Evolutionary conservation across 495 filamentous ascomycete species (phyloP), one percentile per base, ranked within the genome.

Genomic region (Penicillium dipodomyicola): DNA sequence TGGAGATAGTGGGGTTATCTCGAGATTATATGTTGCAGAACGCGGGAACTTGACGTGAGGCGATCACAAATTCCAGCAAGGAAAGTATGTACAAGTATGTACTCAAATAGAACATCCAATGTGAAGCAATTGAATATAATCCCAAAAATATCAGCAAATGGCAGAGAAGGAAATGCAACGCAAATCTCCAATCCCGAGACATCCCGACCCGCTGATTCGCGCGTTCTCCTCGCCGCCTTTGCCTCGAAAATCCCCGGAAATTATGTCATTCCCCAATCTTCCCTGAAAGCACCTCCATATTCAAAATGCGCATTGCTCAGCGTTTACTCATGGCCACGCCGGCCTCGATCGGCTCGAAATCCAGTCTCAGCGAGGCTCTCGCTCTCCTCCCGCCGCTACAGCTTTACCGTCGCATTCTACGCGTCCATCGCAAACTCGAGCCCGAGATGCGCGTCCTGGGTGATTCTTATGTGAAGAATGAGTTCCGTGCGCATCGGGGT

Each of bases 351-450:
- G 75, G 74, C 65, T 77, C 79, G 23, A 77, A 80, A 30, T 73
- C 72, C 48, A 78, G 76, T 19, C 74, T 85, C 56, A 77, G 69
- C 58, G 82, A 87, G 10, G 78, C 81, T 2, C 76, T 91, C 71
- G 90, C 90, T 52, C 82, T 98, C 29, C 80, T 97, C 43, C 95
- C 95, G 4, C 95, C 95, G 1, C 87, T 97, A 32, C 91, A 87
- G 8, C 81, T 98, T 8, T 98, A 97, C 71, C 83, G 94, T 33
- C 84, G 94, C 19, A 64, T 98, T 32, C 79, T 98, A 19, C 87
- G 95, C 57, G 84, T 89, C 1, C 95, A 98, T 72, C 83, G 94
- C 47, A 87, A 88, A 58, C 76, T 98, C 17, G 84, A 87, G 1
- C 63, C 64, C 3, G 82, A 94, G 45, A 86, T 89, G 84, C 82